Evolutionary conservation across 2,329 filamentous ascomycete species (phyloP).

Genomic region (Microsporum audouinii): DNA sequence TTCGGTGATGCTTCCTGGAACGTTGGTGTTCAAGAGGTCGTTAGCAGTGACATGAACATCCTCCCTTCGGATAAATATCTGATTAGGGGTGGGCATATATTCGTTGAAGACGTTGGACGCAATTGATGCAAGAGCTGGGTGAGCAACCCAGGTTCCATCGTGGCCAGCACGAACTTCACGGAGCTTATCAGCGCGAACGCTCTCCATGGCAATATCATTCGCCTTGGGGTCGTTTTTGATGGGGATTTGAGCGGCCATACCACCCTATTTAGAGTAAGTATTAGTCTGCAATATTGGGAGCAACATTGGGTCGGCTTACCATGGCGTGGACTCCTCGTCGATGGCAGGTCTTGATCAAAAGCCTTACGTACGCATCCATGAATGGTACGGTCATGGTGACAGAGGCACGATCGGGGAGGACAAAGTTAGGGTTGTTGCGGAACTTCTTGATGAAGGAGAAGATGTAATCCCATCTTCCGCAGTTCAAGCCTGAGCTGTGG

Average conservation of each 20-base stretch:
- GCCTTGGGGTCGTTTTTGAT: slow-evolving; percentile 89
- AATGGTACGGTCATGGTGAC: slow-evolving; percentile 98
- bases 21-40: slow-evolving; percentile 96
- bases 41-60: slow-evolving; percentile 77
- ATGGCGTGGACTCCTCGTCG: slow-evolving; percentile 95
- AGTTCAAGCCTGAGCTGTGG: slow-evolving; percentile 93
- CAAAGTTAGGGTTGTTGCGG: slow-evolving; percentile 84
- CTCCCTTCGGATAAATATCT: slow-evolving; percentile 80
- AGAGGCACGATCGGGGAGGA: slow-evolving; percentile 77
- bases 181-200: slow-evolving; percentile 86
- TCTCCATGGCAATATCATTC: slow-evolving; percentile 90
- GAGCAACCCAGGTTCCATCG: slow-evolving; percentile 95
- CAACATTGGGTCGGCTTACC: slow-evolving; percentile 33
- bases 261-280: slow-evolving; percentile 40
- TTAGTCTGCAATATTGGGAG: not conserved
- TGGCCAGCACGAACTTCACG: slow-evolving; percentile 91
- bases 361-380: slow-evolving; percentile 94
- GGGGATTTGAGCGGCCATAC: slow-evolving; percentile 97
- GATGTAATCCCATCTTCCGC: slow-evolving; percentile 98
- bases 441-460: slow-evolving; percentile 99
- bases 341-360: slow-evolving; percentile 97
- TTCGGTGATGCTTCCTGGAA: slow-evolving; percentile 83
- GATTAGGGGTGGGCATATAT: slow-evolving; percentile 97
- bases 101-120: slow-evolving; percentile 92
- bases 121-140: slow-evolving; percentile 80